Evolutionary conservation across 2,329 filamentous ascomycete genomes (phyloP), one percentile per base, ranked within the genome.

Genomic region (Calonectria crousiana): DNA sequence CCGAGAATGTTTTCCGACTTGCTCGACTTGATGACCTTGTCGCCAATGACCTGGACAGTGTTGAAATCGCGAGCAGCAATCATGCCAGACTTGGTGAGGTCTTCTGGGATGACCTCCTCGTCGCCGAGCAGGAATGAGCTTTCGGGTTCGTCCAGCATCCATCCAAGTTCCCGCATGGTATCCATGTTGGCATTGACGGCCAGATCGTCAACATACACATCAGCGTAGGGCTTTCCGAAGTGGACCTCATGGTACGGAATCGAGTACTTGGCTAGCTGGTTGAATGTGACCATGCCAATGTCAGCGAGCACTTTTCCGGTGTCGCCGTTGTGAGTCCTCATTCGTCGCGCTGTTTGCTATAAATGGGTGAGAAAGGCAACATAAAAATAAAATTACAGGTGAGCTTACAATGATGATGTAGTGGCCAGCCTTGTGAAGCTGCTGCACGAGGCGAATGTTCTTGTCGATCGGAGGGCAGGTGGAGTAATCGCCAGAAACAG

Each of bases 201-300:
- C 34, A 62, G n/a, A 18, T 62, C 56, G n/a, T 62, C 56, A 41
- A 62, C 36, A 32, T 62, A 62, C n/a, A 62, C 56, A 62, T 62
- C 56, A 0, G 56, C 56, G 26, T 62, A 62, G 0, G 56, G 56
- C 56, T 62, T 62, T 38, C 56, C 56, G n/a, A 62, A 62, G 56
- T 62, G 56, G 9, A 62, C 18, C n/a, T 62, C 56, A 6, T 62
- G 56, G 32, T 62, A 62, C 13, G 56, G 56, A 20, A 62, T 62
- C 1, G 34, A 23, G 23, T 62, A 41, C 36, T 62, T 38, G 16
- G 34, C 56, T 6, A 62, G 34, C 36, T 62, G 56, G 34, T 41
- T 62, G 20, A 62, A 23, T 6, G 56, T 62, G 18, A 62, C 56
- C 56, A 62, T 62, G 56, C 56, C 56, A 28, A 62, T 62, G 34